Evolutionary conservation across 768 basidiomycete species (phyloP).

Genomic region (Pleurotus giganteus): DNA sequence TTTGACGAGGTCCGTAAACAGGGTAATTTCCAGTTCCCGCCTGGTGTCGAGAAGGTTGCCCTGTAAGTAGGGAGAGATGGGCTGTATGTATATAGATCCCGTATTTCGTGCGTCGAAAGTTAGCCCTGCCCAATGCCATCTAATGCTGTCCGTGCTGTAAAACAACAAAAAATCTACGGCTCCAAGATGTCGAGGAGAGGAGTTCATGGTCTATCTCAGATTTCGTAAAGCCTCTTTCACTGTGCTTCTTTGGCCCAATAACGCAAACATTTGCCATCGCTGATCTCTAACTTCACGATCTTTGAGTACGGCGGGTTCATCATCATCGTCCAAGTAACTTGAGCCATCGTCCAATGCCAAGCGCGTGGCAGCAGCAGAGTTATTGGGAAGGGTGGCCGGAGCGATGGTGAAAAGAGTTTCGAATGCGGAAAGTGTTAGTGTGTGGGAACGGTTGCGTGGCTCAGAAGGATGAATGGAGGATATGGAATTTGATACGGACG

Average conservation of each 20-base stretch:
- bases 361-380: constrained; percentile 74
- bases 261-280: constrained; percentile 75
- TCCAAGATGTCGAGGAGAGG: no score
- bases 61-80: neutral
- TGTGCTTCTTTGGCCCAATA: constrained; percentile 71
- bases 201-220: neutral
- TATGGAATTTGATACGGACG: constrained; percentile 72
- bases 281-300: constrained; percentile 67
- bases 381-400: constrained; percentile 76
- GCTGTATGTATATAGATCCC: neutral
- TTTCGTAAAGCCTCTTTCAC: constrained; percentile 55
- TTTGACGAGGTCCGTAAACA: constrained; percentile 70
- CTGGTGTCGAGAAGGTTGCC: constrained; percentile 17
- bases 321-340: constrained; percentile 47
- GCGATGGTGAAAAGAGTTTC: constrained; percentile 76
- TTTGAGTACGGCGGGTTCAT: constrained; percentile 51
- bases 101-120: no score
- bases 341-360: constrained; percentile 47
- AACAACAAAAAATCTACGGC: no score
- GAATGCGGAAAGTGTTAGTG: constrained; percentile 66
- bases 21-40: constrained; percentile 15
- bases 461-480: constrained; percentile 70
- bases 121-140: no score
- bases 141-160: no score
- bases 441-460: constrained; percentile 31